A percentile compares a stretch with the other conserved stretches of the same genome.
Evolutionary conservation across 2,329 filamentous ascomycete genomes (phyloP).

Genomic region (Cladorrhinum sp.): DNA sequence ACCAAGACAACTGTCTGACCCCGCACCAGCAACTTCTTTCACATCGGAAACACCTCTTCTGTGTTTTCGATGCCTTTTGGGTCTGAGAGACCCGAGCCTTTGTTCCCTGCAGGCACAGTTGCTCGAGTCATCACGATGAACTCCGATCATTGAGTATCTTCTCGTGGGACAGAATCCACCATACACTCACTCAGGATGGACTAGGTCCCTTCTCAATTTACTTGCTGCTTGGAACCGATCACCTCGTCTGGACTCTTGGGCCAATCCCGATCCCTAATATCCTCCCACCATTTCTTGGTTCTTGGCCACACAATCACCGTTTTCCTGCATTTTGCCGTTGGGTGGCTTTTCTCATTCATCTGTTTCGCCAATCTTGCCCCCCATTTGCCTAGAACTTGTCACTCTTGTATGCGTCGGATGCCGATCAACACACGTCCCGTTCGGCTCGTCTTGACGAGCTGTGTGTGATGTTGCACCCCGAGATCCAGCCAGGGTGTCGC

Average conservation of each 20-base stretch:
- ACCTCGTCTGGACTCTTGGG: background rate
- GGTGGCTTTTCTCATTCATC: slow-evolving; percentile 2
- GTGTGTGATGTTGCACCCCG: slow-evolving; percentile 1
- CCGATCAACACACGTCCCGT: background rate
- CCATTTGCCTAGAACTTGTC: background rate
- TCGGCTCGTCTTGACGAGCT: slow-evolving; percentile 4
- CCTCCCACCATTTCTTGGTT: background rate
- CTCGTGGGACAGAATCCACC: background rate
- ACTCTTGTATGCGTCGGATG: background rate
- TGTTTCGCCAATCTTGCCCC: background rate
- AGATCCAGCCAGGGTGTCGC: slow-evolving; percentile 5
- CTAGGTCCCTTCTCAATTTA: background rate
- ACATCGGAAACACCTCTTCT: background rate
- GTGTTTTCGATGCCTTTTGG: background rate
- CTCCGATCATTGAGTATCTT: background rate
- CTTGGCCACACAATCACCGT: background rate
- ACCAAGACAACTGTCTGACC: background rate
- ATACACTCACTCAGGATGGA: background rate
- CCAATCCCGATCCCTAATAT: background rate
- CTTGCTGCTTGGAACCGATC: background rate
- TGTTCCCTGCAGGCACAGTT: background rate
- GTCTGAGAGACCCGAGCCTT: background rate
- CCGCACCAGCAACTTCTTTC: background rate
- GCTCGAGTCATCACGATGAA: background rate
- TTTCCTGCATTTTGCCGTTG: slow-evolving; percentile 11